Percentiles rank a stretch among this genome's conserved stretches.
These are phyloP conservation scores for Pyrenophora seminiperda DNA, from an alignment of 2,329 filamentous ascomycete species.

Conservation along the genomic window DNA sequence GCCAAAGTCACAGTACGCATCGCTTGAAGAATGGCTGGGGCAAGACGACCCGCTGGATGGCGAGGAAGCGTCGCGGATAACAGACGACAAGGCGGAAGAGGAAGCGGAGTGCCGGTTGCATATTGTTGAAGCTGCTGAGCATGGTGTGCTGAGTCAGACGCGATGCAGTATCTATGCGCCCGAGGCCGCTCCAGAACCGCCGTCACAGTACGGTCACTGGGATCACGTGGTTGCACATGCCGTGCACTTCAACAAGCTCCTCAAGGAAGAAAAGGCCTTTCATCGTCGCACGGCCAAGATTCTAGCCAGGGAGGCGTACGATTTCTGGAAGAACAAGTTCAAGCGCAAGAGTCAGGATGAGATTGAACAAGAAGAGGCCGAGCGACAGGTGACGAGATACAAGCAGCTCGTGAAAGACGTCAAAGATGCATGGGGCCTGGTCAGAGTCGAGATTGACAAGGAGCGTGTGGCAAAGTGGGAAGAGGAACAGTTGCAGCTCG, in stretches of 20 bases:
- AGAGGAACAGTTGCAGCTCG: constrained; percentile 62
- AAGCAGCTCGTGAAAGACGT: constrained; percentile 71
- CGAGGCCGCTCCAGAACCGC: constrained; percentile 72
- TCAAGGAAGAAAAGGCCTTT: constrained; percentile 76
- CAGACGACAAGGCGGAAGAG: constrained; percentile 46
- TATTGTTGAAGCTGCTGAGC: constrained; percentile 73
- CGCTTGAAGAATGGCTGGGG: constrained; percentile 69
- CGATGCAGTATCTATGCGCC: constrained; percentile 75
- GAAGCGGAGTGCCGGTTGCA: constrained; percentile 73
- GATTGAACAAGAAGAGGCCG: constrained; percentile 76
- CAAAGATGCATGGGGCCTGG: constrained; percentile 64
- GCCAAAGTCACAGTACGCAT: constrained; percentile 53
- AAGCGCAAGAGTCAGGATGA: constrained; percentile 65
- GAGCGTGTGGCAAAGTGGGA: constrained; percentile 63
- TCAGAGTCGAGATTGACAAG: constrained; percentile 63
- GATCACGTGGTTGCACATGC: constrained; percentile 85
- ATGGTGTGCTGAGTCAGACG: constrained; percentile 75
- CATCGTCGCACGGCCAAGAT: constrained; percentile 80
- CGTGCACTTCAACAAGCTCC: constrained; percentile 77
- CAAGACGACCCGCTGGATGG: constrained; percentile 56
- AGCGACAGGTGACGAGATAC: constrained; percentile 70
- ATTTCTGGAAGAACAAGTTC: constrained; percentile 74
- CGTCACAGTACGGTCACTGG: constrained; percentile 80
- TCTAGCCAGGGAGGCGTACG: constrained; percentile 76
- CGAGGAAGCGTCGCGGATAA: constrained; percentile 46